Evolutionary conservation across 306 rosid genomes (phyloP).

Genomic region (Dicorynia guianensis): DNA sequence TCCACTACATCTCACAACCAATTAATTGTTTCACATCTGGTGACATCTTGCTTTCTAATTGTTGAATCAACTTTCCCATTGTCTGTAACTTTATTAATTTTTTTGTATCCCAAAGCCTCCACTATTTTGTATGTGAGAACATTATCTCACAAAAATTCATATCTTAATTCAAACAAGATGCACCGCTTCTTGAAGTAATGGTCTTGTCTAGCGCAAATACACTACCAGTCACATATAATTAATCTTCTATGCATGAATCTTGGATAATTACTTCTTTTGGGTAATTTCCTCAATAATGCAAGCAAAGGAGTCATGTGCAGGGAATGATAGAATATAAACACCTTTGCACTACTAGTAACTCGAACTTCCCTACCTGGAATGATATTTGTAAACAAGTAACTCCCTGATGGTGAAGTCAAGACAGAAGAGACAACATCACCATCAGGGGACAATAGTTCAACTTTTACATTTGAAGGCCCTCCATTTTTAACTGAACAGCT

Average conservation of each 20-base stretch:
- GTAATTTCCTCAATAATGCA: conserved; percentile 28
- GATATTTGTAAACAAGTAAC: conserved; percentile 78
- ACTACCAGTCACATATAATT: background rate
- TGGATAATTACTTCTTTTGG: background rate
- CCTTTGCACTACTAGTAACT: conserved; percentile 32
- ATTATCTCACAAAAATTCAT: conserved; percentile 1
- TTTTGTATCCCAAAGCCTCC: background rate
- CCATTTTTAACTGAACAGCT: conserved; percentile 77
- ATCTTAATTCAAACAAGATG: conserved; percentile 5
- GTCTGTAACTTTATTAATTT: conserved; percentile 12
- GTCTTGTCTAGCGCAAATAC: background rate
- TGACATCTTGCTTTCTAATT: conserved; percentile 28
- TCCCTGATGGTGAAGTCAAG: conserved; percentile 73
- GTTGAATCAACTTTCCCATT: conserved; percentile 10
- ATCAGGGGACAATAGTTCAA: conserved; percentile 73
- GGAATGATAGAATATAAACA: conserved; percentile 26
- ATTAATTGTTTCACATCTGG: conserved; percentile 7
- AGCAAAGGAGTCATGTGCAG: conserved; percentile 20
- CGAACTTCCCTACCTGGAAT: conserved; percentile 74
- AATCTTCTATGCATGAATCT: conserved; percentile 21
- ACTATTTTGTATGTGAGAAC: conserved; percentile 1
- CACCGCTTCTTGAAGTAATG: background rate
- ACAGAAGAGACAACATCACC: conserved; percentile 77
- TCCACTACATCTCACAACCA: conserved; percentile 26
- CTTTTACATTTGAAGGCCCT: conserved; percentile 86